phyloP scores from a whole-genome alignment of 2,329 filamentous ascomycete species.

The Pseudocercospora eumusae region DNA sequence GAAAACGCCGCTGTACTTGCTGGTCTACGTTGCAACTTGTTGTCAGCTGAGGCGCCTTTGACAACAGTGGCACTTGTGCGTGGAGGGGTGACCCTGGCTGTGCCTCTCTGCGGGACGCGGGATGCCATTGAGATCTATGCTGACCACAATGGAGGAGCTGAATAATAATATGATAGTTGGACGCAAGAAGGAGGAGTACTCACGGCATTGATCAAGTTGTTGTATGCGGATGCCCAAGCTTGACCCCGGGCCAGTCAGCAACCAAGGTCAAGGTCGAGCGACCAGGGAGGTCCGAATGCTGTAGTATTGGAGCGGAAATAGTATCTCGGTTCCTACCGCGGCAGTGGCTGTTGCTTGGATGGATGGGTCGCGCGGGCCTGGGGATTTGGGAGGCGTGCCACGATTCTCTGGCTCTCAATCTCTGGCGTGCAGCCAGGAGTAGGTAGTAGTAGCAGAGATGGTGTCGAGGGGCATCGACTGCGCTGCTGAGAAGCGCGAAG shows the following conservation, averaged over 20 bases:
- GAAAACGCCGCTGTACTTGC: slow-evolving; percentile 27
- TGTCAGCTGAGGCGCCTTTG: slow-evolving; percentile 28
- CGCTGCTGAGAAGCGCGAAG: background rate
- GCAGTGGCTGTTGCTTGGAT: slow-evolving; percentile 16
- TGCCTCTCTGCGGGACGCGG: slow-evolving; percentile 24
- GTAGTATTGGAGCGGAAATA: slow-evolving; percentile 17
- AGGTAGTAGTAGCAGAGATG: slow-evolving; percentile 1
- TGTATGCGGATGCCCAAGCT: slow-evolving; percentile 24
- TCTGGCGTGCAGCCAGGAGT: background rate
- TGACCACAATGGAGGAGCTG: slow-evolving; percentile 3
- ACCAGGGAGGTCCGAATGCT: slow-evolving; percentile 21
- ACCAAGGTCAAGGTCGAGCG: slow-evolving; percentile 31
- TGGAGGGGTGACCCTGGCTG: slow-evolving; percentile 21
- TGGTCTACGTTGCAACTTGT: slow-evolving; percentile 24
- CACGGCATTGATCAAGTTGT: slow-evolving; percentile 31
- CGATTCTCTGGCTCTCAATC: slow-evolving; percentile 16
- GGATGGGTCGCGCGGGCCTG: slow-evolving; percentile 14
- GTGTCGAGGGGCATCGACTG: slow-evolving; percentile 8
- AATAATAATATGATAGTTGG: slow-evolving; percentile 9
- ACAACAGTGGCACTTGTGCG: slow-evolving; percentile 18
- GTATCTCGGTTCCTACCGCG: slow-evolving; percentile 16
- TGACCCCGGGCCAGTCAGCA: slow-evolving; percentile 27
- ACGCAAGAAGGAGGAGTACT: slow-evolving; percentile 20
- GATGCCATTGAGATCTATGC: slow-evolving; percentile 25
- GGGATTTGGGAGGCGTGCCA: slow-evolving; percentile 11